Percentiles rank a stretch among this genome's conserved stretches.
phyloP scores from a whole-genome alignment of 2,329 filamentous ascomycete species.

The Xylaria polymorpha region DNA sequence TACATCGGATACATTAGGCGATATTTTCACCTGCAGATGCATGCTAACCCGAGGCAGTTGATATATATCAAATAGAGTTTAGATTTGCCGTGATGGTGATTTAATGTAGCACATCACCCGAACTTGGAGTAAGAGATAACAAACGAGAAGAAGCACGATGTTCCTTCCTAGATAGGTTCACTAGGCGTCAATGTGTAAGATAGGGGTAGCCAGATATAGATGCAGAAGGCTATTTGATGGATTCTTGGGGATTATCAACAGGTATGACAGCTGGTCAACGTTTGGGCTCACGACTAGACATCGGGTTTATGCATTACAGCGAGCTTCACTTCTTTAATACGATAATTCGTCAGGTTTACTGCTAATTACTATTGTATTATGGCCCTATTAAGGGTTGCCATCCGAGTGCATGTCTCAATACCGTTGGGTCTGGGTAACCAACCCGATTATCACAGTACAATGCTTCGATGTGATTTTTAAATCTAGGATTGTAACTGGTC shows the following conservation, averaged over 20 bases:
- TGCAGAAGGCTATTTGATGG: not conserved
- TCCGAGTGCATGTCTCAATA: not conserved
- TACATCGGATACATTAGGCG: constrained; percentile 22
- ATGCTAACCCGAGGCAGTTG: not conserved
- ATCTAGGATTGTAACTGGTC: constrained; percentile 21
- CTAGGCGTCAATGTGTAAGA: not conserved
- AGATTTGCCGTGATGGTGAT: constrained; percentile 10
- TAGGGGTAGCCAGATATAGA: not conserved
- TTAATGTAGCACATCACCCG: constrained; percentile 3
- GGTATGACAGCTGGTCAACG: not conserved
- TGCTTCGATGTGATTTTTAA: not conserved
- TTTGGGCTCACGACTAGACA: not conserved
- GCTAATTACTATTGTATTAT: not conserved
- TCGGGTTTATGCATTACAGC: not conserved
- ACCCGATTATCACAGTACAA: not conserved
- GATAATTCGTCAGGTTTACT: not conserved
- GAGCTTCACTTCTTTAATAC: not conserved
- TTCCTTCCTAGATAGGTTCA: not conserved
- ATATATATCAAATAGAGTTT: not conserved
- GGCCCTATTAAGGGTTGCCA: not conserved
- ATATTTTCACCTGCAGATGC: constrained; percentile 23
- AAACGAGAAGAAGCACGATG: not conserved
- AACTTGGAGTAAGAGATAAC: not conserved
- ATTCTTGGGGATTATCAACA: not conserved
- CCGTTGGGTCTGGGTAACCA: not conserved